Percentiles rank a stretch among this genome's conserved stretches.
Evolutionary conservation across 2,329 filamentous ascomycete genomes (phyloP).

Genomic region (Didymella arachidicola): DNA sequence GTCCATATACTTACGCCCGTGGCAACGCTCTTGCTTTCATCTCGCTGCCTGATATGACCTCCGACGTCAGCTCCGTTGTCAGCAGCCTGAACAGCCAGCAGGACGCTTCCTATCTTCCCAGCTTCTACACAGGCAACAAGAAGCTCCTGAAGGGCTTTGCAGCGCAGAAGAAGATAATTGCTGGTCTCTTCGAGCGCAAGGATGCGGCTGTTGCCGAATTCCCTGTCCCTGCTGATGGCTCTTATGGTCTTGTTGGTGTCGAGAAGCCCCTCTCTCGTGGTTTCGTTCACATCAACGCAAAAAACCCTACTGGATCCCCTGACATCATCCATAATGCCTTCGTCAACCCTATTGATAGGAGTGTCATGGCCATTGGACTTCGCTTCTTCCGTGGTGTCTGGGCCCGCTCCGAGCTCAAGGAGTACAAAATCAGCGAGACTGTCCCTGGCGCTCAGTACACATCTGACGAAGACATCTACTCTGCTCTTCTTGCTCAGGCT

Average conservation of each 20-base stretch:
- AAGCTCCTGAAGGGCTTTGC: slow-evolving; percentile 33
- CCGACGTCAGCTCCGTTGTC: slow-evolving; percentile 19
- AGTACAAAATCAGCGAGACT: slow-evolving; percentile 34
- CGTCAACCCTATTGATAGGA: slow-evolving; percentile 37
- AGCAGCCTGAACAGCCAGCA: slow-evolving; percentile 34
- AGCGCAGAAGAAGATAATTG: slow-evolving; percentile 35
- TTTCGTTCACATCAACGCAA: slow-evolving; percentile 45
- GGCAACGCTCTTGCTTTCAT: slow-evolving; percentile 39
- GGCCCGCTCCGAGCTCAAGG: slow-evolving; percentile 36
- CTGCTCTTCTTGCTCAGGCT: slow-evolving; percentile 27
- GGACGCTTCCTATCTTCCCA: slow-evolving; percentile 33
- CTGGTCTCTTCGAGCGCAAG: slow-evolving; percentile 32
- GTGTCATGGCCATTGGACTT: slow-evolving; percentile 44
- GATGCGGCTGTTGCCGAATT: slow-evolving; percentile 38
- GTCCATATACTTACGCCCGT: slow-evolving; percentile 38
- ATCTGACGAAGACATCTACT: slow-evolving; percentile 35
- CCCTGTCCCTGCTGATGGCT: slow-evolving; percentile 49
- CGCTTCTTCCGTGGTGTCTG: slow-evolving; percentile 45
- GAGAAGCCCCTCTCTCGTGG: slow-evolving; percentile 46
- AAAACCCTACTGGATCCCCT: slow-evolving; percentile 41
- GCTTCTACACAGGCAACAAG: slow-evolving; percentile 32
- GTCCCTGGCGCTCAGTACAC: slow-evolving; percentile 35
- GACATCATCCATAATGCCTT: slow-evolving; percentile 38
- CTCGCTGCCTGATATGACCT: slow-evolving; percentile 36
- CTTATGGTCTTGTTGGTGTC: slow-evolving; percentile 37